Conservation (phyloP, 768 basidiomycete genomes). For the Mrakia blollopis region DNA sequence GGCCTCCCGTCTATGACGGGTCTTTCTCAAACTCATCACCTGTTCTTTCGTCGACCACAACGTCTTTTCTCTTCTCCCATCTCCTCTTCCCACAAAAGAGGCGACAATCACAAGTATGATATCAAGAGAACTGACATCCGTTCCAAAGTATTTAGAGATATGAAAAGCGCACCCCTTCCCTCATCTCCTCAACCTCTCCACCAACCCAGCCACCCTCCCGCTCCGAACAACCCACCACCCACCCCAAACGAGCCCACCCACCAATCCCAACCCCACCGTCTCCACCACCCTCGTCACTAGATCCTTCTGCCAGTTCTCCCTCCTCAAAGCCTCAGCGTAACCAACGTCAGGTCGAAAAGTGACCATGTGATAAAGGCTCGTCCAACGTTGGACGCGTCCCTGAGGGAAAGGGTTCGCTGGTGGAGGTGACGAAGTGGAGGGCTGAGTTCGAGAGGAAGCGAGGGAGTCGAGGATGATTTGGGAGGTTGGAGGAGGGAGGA, state of each 20-base stretch:
- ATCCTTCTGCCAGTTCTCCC: conserved; percentile 63
- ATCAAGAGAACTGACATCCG: too few relatives aligned
- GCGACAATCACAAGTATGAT: too few relatives aligned
- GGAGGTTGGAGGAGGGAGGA: conserved; percentile 36
- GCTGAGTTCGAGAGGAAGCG: conserved; percentile 30
- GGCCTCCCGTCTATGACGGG: too few relatives aligned
- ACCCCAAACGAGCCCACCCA: neutral
- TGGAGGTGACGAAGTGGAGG: neutral
- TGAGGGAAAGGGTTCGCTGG: neutral
- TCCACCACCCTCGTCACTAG: conserved; percentile 48
- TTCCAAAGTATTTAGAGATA: too few relatives aligned
- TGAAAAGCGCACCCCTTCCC: too few relatives aligned
- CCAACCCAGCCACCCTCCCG: neutral
- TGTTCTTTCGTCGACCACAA: too few relatives aligned
- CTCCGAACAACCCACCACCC: neutral
- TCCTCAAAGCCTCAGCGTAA: conserved; percentile 72
- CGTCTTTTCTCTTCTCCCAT: too few relatives aligned
- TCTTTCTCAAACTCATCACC: too few relatives aligned
- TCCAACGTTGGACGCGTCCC: conserved; percentile 55
- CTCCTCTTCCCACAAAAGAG: too few relatives aligned
- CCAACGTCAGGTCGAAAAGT: conserved; percentile 94
- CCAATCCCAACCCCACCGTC: neutral
- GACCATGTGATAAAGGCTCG: conserved; percentile 93
- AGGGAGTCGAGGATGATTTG: conserved; percentile 34
- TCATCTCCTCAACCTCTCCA: neutral